These are phyloP conservation scores for Alnus glutinosa DNA, from an alignment of 306 rosid genomes.

Conservation along the genomic window DNA sequence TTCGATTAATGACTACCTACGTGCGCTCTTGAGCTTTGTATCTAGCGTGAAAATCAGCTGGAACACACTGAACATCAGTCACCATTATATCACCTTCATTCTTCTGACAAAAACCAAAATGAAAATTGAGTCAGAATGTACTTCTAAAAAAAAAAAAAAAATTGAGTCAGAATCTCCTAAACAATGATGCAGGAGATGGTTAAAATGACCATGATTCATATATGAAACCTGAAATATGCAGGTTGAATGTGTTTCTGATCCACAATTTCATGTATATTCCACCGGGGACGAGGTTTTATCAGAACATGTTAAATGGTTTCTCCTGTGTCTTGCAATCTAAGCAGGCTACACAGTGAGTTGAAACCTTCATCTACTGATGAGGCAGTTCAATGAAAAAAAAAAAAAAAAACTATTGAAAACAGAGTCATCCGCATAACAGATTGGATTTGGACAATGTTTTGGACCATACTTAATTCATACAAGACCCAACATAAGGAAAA, in stretches of 20 bases:
- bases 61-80: constrained; percentile 71
- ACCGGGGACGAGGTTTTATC: not conserved
- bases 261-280: not conserved
- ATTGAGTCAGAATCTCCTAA: constrained; percentile 23
- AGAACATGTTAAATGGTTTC: not conserved
- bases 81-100: constrained; percentile 73
- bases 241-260: not conserved
- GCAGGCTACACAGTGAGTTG: not conserved
- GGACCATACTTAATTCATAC: not conserved
- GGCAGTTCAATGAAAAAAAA: not conserved
- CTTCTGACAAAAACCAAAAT: constrained; percentile 51
- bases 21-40: constrained; percentile 89
- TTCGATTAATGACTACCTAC: constrained; percentile 54
- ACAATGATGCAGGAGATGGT: constrained; percentile 4
- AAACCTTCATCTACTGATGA: not conserved
- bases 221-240: not conserved
- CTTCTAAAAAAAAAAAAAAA: constrained; percentile 50
- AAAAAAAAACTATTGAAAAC: not conserved
- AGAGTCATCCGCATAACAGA: not conserved
- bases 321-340: not conserved
- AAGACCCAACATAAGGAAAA: not conserved
- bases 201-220: constrained; percentile 18
- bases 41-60: constrained; percentile 86
- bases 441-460: not conserved
- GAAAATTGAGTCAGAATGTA: constrained; percentile 18